These are phyloP conservation scores for Daedalea quercina DNA, from an alignment of 768 basidiomycete species.

Conservation along the genomic window DNA sequence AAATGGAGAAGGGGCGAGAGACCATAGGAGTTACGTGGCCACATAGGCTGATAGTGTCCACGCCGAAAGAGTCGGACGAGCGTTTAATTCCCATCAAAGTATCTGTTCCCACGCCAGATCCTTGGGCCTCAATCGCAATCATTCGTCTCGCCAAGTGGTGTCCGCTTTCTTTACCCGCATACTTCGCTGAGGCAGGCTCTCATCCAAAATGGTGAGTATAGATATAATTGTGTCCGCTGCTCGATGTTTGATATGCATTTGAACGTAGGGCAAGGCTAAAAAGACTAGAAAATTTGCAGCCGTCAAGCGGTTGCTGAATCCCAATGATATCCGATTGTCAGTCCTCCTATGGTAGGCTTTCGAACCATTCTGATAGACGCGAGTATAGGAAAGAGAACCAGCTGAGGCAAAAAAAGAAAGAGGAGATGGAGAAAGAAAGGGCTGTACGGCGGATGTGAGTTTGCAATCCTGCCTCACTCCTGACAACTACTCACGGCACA, in stretches of 20 bases:
- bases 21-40: too few relatives aligned
- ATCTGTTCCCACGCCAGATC: too few relatives aligned
- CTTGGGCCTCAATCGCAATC: too few relatives aligned
- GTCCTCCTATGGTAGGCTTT: constrained; percentile 22
- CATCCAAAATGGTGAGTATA: background rate
- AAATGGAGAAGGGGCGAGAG: too few relatives aligned
- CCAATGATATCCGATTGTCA: constrained; percentile 88
- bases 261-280: constrained; percentile 73
- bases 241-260: background rate
- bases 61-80: too few relatives aligned
- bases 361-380: background rate
- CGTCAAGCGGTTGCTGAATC: constrained; percentile 91
- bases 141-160: too few relatives aligned
- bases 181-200: too few relatives aligned
- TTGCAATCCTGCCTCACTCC: background rate
- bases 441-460: constrained; percentile 75
- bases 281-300: constrained; percentile 93
- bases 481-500: background rate
- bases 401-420: constrained; percentile 80
- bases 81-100: too few relatives aligned
- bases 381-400: constrained; percentile 83
- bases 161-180: too few relatives aligned
- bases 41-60: too few relatives aligned
- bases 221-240: background rate
- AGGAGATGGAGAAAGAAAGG: constrained; percentile 74